phyloP scores from a whole-genome alignment of 2,329 filamentous ascomycete genomes.

The Ophiostoma quercus region DNA sequence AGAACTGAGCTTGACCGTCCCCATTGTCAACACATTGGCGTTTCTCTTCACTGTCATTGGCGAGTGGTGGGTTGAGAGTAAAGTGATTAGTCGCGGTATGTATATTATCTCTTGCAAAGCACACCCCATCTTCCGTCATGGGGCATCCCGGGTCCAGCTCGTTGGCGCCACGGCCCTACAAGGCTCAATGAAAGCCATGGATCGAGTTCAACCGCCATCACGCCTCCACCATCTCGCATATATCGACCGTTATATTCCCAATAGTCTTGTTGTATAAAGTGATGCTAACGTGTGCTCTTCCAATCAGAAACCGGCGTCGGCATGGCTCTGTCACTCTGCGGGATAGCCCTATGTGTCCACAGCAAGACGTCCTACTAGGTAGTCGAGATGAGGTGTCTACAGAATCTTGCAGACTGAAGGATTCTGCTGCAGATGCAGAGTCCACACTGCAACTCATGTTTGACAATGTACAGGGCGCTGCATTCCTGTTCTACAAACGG shows the following conservation, averaged over 20 bases:
- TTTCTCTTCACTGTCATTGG: constrained; percentile 95
- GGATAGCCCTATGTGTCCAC: constrained; percentile 79
- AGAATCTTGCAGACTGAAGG: not conserved
- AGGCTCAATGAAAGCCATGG: not conserved
- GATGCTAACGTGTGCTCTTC: not conserved
- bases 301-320: constrained; percentile 71
- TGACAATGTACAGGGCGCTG: not conserved
- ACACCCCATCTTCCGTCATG: constrained; percentile 21
- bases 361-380: constrained; percentile 42
- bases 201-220: not conserved
- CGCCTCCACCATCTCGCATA: not conserved
- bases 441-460: not conserved
- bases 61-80: constrained; percentile 91
- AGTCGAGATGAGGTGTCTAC: not conserved
- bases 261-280: not conserved
- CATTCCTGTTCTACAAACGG: constrained; percentile 7
- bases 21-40: constrained; percentile 88
- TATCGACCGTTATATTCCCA: not conserved
- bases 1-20: constrained; percentile 91
- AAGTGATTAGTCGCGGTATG: constrained; percentile 77
- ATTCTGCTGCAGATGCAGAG: not conserved
- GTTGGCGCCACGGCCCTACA: not conserved
- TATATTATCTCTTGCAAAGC: not conserved
- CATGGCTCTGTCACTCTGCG: constrained; percentile 70
- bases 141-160: not conserved